Evolutionary conservation across 768 basidiomycete genomes (phyloP).

Genomic region (Tulasnella sp.): DNA sequence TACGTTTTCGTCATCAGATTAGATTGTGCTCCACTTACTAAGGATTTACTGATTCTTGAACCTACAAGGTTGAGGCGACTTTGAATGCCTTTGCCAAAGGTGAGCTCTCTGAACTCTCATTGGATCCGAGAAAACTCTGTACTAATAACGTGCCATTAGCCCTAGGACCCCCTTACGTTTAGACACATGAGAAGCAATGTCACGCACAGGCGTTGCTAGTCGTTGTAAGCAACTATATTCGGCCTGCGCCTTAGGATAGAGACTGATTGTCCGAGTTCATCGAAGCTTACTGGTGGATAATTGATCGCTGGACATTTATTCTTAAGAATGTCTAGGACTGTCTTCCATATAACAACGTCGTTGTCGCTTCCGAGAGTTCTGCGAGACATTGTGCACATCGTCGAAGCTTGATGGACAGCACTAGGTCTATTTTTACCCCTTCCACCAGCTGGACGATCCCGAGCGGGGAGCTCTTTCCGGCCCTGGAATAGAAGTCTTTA

Average conservation of each 20-base stretch:
- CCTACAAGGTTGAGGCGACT: background rate
- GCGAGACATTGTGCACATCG: background rate
- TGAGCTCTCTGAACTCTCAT: background rate
- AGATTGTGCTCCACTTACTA: conserved; percentile 44
- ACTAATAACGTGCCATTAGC: conserved; percentile 22
- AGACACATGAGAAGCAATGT: background rate
- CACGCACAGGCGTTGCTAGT: background rate
- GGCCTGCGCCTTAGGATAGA: too few relatives aligned
- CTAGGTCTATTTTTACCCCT: too few relatives aligned
- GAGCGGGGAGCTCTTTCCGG: too few relatives aligned
- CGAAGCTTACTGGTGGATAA: too few relatives aligned
- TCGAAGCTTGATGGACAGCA: too few relatives aligned
- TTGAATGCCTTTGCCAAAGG: background rate
- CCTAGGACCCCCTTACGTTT: conserved; percentile 43
- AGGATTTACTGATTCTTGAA: conserved; percentile 34
- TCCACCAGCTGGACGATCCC: too few relatives aligned
- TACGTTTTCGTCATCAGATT: conserved; percentile 22
- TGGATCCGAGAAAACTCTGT: background rate
- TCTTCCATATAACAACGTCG: background rate
- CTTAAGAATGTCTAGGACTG: too few relatives aligned
- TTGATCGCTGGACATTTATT: too few relatives aligned
- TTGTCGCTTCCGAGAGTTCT: background rate
- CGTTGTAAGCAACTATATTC: background rate
- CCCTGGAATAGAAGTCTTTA: background rate
- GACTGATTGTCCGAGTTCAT: too few relatives aligned